Conservation (phyloP, 306 rosid genomes). For the Quercus bicolor region DNA sequence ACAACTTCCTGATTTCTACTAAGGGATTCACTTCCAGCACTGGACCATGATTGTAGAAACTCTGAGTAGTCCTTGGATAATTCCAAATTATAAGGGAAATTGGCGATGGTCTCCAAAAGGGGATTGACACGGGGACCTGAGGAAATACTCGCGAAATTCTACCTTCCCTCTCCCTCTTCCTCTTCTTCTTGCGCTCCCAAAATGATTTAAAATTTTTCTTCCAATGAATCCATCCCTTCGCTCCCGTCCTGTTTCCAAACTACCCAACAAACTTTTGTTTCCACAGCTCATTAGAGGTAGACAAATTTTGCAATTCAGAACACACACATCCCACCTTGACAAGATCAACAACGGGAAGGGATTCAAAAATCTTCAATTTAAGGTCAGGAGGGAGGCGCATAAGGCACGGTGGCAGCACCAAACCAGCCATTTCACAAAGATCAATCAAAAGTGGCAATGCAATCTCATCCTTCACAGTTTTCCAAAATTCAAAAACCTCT, state of each 20-base stretch:
- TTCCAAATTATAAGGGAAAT: too few relatives aligned
- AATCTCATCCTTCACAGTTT: constrained; percentile 64
- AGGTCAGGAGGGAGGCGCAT: constrained; percentile 67
- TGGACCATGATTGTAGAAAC: background rate
- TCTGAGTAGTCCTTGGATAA: background rate
- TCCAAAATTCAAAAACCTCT: constrained; percentile 67
- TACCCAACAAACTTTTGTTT: constrained; percentile 49
- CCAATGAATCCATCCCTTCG: constrained; percentile 10
- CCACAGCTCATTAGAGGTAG: constrained; percentile 57
- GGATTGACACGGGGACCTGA: too few relatives aligned
- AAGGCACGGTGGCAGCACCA: constrained; percentile 62
- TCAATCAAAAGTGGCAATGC: constrained; percentile 64
- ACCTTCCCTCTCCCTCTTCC: constrained; percentile 1
- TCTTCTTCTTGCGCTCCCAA: constrained; percentile 29
- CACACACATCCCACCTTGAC: constrained; percentile 48
- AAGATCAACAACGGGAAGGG: constrained; percentile 54
- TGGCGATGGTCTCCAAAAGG: too few relatives aligned
- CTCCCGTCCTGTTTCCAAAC: constrained; percentile 15
- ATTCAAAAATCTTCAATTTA: constrained; percentile 58
- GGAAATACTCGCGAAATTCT: too few relatives aligned
- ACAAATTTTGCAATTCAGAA: constrained; percentile 48
- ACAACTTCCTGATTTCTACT: background rate
- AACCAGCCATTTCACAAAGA: constrained; percentile 59
- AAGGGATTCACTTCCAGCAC: background rate
- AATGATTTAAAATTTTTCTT: constrained; percentile 30